Evolutionary conservation across 352 stramenopile species (phyloP).

Genomic region (Pythium insidiosum): DNA sequence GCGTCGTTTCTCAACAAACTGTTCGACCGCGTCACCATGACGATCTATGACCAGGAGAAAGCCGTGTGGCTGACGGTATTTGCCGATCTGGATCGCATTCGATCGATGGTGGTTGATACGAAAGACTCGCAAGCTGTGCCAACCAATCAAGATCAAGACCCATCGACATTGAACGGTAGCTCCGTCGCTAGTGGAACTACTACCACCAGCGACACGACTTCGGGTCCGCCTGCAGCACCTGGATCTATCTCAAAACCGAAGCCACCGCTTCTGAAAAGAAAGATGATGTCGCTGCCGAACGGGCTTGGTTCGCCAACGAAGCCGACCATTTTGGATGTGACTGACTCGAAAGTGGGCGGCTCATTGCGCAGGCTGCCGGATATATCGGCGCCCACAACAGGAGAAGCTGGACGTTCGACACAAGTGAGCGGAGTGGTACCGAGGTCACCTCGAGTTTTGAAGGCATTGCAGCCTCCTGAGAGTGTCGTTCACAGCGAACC

Average conservation of each 20-base stretch:
- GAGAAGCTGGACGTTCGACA: too few relatives aligned
- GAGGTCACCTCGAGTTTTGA: not conserved
- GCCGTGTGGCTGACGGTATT: conserved; percentile 65
- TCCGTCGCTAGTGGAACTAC: too few relatives aligned
- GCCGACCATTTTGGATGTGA: not conserved
- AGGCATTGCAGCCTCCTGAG: too few relatives aligned
- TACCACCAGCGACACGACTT: conserved; percentile 4
- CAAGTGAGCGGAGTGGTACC: too few relatives aligned
- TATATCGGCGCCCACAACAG: not conserved
- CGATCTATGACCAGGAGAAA: conserved; percentile 54
- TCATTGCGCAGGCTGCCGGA: conserved; percentile 15
- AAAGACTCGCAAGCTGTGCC: conserved; percentile 18
- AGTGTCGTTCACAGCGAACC: too few relatives aligned
- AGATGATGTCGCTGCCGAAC: conserved; percentile 15
- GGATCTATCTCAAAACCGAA: conserved; percentile 2
- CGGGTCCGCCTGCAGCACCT: not conserved
- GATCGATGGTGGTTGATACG: conserved; percentile 40
- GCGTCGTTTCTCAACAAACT: conserved; percentile 64
- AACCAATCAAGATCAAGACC: conserved; percentile 7
- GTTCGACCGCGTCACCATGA: conserved; percentile 73
- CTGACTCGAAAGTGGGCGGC: conserved; percentile 6
- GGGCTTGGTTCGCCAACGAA: conserved; percentile 13
- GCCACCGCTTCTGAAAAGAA: conserved; percentile 18
- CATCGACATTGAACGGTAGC: too few relatives aligned
- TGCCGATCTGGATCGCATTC: conserved; percentile 61